Percentiles rank a stretch among this genome's conserved stretches.
Evolutionary conservation across 192 early-diverging fungal species (phyloP).

Genomic region (Irineochytrium annulatum): DNA sequence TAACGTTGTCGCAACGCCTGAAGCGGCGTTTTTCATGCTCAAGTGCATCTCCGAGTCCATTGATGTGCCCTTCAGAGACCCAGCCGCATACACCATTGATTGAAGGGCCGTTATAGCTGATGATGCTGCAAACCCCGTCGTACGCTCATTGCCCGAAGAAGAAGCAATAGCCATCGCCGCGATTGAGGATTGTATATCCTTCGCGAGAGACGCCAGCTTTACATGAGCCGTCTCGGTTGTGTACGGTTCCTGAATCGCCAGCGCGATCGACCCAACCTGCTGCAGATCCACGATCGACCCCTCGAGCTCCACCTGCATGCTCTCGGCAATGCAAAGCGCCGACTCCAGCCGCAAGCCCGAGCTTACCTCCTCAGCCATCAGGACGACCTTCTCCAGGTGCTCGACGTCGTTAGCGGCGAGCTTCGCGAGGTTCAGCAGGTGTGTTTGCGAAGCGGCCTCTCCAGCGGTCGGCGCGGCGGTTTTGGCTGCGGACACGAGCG

Average conservation of each 20-base stretch:
- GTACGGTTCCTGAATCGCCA: slow-evolving; percentile 2
- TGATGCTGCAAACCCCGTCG: slow-evolving; percentile 33
- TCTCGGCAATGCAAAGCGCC: slow-evolving; percentile 37
- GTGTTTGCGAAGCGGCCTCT: slow-evolving; percentile 34
- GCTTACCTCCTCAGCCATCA: slow-evolving; percentile 41
- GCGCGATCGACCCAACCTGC: neutral
- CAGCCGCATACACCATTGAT: slow-evolving; percentile 18
- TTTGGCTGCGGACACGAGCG: slow-evolving; percentile 34
- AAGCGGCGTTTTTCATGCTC: slow-evolving; percentile 20
- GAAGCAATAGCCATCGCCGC: slow-evolving; percentile 24
- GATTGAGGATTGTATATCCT: slow-evolving; percentile 30
- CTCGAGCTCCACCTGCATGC: slow-evolving; percentile 34
- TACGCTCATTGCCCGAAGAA: slow-evolving; percentile 26
- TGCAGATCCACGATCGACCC: slow-evolving; percentile 9
- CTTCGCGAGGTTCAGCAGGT: slow-evolving; percentile 28
- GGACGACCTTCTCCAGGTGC: slow-evolving; percentile 30
- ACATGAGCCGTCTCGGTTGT: slow-evolving; percentile 27
- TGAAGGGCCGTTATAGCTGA: slow-evolving; percentile 42
- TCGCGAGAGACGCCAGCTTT: slow-evolving; percentile 24
- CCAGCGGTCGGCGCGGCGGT: slow-evolving; percentile 41
- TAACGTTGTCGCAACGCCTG: slow-evolving; percentile 29
- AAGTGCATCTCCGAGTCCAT: slow-evolving; percentile 2
- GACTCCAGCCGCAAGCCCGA: slow-evolving; percentile 35
- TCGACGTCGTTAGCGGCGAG: slow-evolving; percentile 35
- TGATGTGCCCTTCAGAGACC: neutral